Base-by-base conservation (phyloP, 805 yeast species). In the Wickerhamiella qilinensis region DNA sequence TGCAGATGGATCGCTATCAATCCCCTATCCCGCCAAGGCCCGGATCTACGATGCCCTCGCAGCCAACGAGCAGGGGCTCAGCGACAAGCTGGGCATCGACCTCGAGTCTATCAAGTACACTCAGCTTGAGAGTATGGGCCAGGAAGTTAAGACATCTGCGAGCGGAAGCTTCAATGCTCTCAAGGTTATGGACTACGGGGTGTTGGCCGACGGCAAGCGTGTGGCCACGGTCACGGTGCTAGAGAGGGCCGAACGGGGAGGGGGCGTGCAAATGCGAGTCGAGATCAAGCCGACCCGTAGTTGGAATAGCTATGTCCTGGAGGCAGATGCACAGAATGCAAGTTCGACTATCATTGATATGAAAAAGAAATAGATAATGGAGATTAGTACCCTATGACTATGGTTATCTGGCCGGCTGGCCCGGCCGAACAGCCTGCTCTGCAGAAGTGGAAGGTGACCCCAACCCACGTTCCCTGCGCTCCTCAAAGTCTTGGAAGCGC, bases 201-300 rank as follows among this genome's bases (percentile, higher is more conserved):
- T 39, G 27, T n/a, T 32, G 6, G 14, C 21, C 14, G n/a, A 15
- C 20, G 22, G 18, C 27, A 28, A 30, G 12, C 35, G 39, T 9
- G 30, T 28, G 8, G 42, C 39, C n/a, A 39, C 42, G 7, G 37
- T 36, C 14, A 28, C n/a, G 15, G 20, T 39, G 18, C 30, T 35
- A n/a, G 24, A 14, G 20, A 24, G 17, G 16, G n/a, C n/a, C n/a
- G n/a, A 6, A 7, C 15, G 8, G 31, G 15, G 31, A 9, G 15
- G 8, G 9, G 6, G 11, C 5, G 14, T 8, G 20, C 14, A 24
- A 14, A 21, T 21, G 29, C 31, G 38, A 1, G 25, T 39, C 18
- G 39, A 35, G 34, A 17, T 39, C 8, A 20, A 15, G 19, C 42
- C 42, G 3, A 27, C 16, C 8, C n/a, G 25, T 8, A 11, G 16